These are phyloP conservation scores for Colletotrichum melonis DNA, from an alignment of 2,329 filamentous ascomycete genomes.

Conservation along the genomic window DNA sequence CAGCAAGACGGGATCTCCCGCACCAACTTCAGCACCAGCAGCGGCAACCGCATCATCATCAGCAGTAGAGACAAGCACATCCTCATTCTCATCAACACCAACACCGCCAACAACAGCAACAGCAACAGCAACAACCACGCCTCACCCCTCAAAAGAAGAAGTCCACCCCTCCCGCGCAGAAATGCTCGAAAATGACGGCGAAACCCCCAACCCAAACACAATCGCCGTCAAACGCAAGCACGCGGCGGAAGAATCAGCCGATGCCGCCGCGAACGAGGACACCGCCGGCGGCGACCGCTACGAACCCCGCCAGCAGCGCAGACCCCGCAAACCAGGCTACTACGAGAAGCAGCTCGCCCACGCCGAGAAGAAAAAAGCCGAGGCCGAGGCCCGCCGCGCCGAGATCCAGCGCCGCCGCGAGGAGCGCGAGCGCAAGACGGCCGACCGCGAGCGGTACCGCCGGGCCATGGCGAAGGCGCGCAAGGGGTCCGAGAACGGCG, in stretches of 20 bases:
- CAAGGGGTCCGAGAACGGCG: slow-evolving; percentile 71
- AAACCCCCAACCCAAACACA: slow-evolving; percentile 35
- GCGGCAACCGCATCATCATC: slow-evolving; percentile 1
- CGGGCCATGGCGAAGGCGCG: slow-evolving; percentile 80
- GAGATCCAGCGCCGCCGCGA: slow-evolving; percentile 63
- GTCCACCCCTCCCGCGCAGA: slow-evolving; percentile 56
- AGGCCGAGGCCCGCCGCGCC: slow-evolving; percentile 54
- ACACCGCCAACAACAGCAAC: slow-evolving; percentile 4
- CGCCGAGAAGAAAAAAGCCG: slow-evolving; percentile 56
- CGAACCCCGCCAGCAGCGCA: slow-evolving; percentile 35
- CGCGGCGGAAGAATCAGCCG: slow-evolving; percentile 18
- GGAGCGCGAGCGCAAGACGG: slow-evolving; percentile 73
- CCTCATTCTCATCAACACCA: slow-evolving; percentile 13
- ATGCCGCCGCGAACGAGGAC: background rate
- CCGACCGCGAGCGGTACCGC: slow-evolving; percentile 73
- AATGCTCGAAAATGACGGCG: slow-evolving; percentile 47
- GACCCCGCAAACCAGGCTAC: slow-evolving; percentile 59
- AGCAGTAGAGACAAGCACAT: background rate
- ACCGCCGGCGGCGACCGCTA: slow-evolving; percentile 27
- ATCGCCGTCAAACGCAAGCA: slow-evolving; percentile 38
- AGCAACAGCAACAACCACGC: background rate
- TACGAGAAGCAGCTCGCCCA: slow-evolving; percentile 72
- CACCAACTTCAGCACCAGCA: slow-evolving; percentile 4
- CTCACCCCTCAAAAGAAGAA: slow-evolving; percentile 36
- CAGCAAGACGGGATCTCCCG: slow-evolving; percentile 47